These are phyloP conservation scores for Kluyveromyces lactis DNA, from an alignment of 805 yeast genomes.

Conservation along the genomic window DNA sequence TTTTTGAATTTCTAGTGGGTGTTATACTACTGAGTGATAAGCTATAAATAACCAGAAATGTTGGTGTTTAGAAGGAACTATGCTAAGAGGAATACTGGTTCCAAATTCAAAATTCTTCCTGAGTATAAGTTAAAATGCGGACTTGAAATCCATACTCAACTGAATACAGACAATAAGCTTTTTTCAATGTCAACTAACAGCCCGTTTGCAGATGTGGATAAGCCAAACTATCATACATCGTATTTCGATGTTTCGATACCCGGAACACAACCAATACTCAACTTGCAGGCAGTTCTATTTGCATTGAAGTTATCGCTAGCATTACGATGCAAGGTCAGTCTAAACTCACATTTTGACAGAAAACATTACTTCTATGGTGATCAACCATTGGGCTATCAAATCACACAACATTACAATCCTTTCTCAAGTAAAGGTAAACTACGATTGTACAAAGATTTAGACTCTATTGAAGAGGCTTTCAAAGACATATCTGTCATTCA, in stretches of 20 bases:
- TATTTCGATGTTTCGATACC: constrained; percentile 83
- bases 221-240: constrained; percentile 65
- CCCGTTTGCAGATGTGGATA: constrained; percentile 35
- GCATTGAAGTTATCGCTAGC: constrained; percentile 72
- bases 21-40: too few relatives aligned
- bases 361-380: constrained; percentile 96
- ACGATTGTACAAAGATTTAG: constrained; percentile 40
- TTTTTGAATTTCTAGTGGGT: too few relatives aligned
- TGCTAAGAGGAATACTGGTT: constrained; percentile 4
- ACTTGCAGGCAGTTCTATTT: constrained; percentile 59
- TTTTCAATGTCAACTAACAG: constrained; percentile 55
- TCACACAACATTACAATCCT: constrained; percentile 83
- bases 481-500: constrained; percentile 60
- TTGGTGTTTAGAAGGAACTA: not conserved
- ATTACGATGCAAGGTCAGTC: constrained; percentile 49
- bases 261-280: constrained; percentile 82
- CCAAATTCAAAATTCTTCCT: constrained; percentile 9
- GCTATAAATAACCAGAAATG: too few relatives aligned
- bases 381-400: constrained; percentile 93
- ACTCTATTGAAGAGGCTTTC: constrained; percentile 38
- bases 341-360: constrained; percentile 68
- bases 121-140: constrained; percentile 62
- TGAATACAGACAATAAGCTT: constrained; percentile 63
- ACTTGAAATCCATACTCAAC: constrained; percentile 87
- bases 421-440: constrained; percentile 62